A percentile compares a stretch with the other conserved stretches of the same genome.
Conservation (phyloP, 768 basidiomycete species). For the Pleurotus salmoneostramineus region DNA sequence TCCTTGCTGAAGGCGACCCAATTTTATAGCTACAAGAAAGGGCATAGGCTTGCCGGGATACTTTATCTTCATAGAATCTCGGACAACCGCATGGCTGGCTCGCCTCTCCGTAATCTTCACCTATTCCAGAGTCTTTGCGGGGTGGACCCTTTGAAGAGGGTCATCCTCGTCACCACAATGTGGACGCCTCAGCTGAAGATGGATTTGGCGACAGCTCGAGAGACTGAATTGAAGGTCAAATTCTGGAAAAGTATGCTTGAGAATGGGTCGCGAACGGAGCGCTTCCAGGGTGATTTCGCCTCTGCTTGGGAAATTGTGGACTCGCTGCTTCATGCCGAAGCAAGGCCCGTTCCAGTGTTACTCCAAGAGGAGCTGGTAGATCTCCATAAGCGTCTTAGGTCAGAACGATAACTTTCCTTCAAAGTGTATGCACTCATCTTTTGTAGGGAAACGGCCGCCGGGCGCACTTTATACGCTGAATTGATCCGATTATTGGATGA, state of each 20-base stretch:
- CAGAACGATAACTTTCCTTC: constrained; percentile 5
- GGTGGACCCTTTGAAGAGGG: constrained; percentile 16
- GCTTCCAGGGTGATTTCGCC: constrained; percentile 5
- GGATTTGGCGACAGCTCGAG: constrained; percentile 6
- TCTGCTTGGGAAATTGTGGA: constrained; percentile 8
- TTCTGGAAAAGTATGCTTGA: constrained; percentile 10
- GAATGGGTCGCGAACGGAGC: not conserved
- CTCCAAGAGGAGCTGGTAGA: constrained; percentile 11
- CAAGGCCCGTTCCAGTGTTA: not conserved
- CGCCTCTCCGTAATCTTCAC: constrained; percentile 21
- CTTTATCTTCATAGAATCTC: constrained; percentile 20
- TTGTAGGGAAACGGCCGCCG: constrained; percentile 9
- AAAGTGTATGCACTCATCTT: not conserved
- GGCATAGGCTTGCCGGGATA: constrained; percentile 20
- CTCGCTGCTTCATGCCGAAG: constrained; percentile 7
- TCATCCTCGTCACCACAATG: constrained; percentile 27
- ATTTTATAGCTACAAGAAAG: constrained; percentile 13
- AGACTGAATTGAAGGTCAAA: constrained; percentile 1
- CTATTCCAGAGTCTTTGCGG: constrained; percentile 22
- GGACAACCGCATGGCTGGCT: constrained; percentile 24
- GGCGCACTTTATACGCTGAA: not conserved
- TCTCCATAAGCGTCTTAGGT: constrained; percentile 10
- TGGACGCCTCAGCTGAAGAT: constrained; percentile 29
- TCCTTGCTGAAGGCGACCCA: not conserved
- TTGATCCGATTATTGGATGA: constrained; percentile 6